These are phyloP conservation scores for Solanum neorickii DNA, from an alignment of 257 asterid species.

Conservation along the genomic window DNA sequence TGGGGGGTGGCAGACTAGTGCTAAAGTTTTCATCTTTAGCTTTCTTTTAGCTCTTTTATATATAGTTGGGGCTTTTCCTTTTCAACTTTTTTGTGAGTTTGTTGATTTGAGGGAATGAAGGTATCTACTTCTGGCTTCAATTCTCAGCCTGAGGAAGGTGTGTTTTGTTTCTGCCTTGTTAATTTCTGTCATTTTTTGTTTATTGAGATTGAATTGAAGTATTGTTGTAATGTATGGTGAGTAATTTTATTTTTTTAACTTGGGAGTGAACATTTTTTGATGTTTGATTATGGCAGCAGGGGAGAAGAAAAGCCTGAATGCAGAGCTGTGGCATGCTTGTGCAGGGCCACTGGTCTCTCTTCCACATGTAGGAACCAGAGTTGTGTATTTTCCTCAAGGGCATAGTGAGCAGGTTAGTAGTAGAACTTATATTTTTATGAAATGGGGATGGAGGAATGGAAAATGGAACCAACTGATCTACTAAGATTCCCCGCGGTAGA, in stretches of 20 bases:
- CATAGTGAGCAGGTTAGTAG: constrained; percentile 82
- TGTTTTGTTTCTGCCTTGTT: neutral
- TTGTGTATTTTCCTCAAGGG: constrained; percentile 88
- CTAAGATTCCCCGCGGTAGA: neutral
- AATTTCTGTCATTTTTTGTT: neutral
- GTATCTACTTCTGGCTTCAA: constrained; percentile 47
- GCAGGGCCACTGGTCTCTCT: constrained; percentile 94
- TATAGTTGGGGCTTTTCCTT: neutral
- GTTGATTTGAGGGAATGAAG: constrained; percentile 47
- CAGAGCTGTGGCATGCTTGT: constrained; percentile 98
- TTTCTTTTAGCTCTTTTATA: neutral
- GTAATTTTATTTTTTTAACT: neutral
- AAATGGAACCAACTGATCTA: neutral
- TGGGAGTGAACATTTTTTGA: neutral
- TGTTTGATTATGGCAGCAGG: constrained; percentile 22
- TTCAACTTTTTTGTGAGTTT: neutral
- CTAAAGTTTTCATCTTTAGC: neutral
- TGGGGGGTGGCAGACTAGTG: neutral
- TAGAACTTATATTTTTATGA: neutral
- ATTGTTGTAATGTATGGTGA: neutral
- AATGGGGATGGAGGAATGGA: neutral
- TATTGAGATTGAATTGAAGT: neutral
- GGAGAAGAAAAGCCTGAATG: constrained; percentile 85
- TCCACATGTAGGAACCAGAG: constrained; percentile 76
- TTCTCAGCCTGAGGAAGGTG: constrained; percentile 75